Base-by-base conservation (phyloP, 352 stramenopile species). In the Poterioochromonas sp. region DNA sequence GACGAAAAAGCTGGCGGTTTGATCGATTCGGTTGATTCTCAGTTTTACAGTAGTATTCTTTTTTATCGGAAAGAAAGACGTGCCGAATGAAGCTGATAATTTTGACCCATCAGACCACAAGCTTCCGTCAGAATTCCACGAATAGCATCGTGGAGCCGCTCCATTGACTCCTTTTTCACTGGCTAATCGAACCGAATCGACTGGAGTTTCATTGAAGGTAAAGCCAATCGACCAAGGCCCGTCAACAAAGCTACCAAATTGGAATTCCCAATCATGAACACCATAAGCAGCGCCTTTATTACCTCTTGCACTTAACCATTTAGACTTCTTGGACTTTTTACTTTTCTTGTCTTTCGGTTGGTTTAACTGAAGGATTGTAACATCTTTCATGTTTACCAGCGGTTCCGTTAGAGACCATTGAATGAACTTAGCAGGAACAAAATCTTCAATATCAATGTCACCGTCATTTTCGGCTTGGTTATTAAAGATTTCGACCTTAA, bases 401-500 rank as follows among this genome's bases (percentile, higher is more conserved):
- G n/a, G n/a, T n/a, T n/a, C n/a, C n/a, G n/a, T n/a, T n/a, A n/a
- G n/a, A n/a, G n/a, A n/a, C n/a, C n/a, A n/a, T n/a, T n/a, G n/a
- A n/a, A n/a, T n/a, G n/a, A n/a, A n/a, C n/a, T n/a, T n/a, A n/a
- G n/a, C n/a, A n/a, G n/a, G n/a, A n/a, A n/a, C n/a, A n/a, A 15
- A 39, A 65, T 39, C 26, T 35, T 65, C 54, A 39, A 39, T 32
- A 39, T 32, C n/a, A 39, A 11, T 32, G 12, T 65, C 26, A 11
- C 8, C 5, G 8, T 5, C 34, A 65, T 65, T 39, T 35, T 65
- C 34, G 32, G 34, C 26, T 44, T 71, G 47, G 47, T 58, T n/a
- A 26, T 54, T 22, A 74, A 37, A 74, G 2, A 74, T 37, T 35
- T 74, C 65, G 40, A 74, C 65, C 32, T 74, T 74, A 2, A 74